Evolutionary conservation across 2,329 filamentous ascomycete species (phyloP).

Genomic region (Cladosporium sp.): DNA sequence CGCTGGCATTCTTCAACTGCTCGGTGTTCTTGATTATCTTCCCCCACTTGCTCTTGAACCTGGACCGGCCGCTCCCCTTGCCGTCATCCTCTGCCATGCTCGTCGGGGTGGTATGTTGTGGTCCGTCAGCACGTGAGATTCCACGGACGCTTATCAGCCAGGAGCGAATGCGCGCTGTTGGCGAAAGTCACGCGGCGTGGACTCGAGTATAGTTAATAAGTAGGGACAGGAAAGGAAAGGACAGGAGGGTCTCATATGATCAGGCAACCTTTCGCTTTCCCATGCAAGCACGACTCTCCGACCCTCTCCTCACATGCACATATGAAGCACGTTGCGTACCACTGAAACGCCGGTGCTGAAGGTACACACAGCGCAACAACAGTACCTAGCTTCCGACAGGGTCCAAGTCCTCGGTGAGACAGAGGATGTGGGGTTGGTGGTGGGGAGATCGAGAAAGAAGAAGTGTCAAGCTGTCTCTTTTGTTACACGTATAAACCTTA

Average conservation of each 20-base stretch:
- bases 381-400: slow-evolving; percentile 2
- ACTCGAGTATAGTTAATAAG: neutral
- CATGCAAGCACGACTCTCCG: neutral
- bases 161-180: neutral
- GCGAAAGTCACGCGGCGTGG: neutral
- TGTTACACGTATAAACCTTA: neutral
- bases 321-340: slow-evolving; percentile 1
- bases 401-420: neutral
- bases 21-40: slow-evolving; percentile 32
- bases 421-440: neutral
- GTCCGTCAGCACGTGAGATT: slow-evolving; percentile 10
- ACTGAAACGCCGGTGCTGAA: slow-evolving; percentile 10
- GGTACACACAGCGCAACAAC: neutral
- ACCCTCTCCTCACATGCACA: neutral
- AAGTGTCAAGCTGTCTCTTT: neutral
- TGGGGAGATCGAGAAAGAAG: neutral
- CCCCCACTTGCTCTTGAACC: slow-evolving; percentile 37
- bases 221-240: neutral
- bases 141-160: slow-evolving; percentile 6
- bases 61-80: slow-evolving; percentile 24
- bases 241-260: neutral
- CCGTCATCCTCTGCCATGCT: slow-evolving; percentile 27
- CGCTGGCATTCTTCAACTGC: slow-evolving; percentile 3
- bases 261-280: neutral
- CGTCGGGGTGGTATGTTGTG: neutral